Percentiles rank a stretch among this genome's conserved stretches.
phyloP scores from a whole-genome alignment of 2,329 filamentous ascomycete genomes.

The Fusarium multiceps region DNA sequence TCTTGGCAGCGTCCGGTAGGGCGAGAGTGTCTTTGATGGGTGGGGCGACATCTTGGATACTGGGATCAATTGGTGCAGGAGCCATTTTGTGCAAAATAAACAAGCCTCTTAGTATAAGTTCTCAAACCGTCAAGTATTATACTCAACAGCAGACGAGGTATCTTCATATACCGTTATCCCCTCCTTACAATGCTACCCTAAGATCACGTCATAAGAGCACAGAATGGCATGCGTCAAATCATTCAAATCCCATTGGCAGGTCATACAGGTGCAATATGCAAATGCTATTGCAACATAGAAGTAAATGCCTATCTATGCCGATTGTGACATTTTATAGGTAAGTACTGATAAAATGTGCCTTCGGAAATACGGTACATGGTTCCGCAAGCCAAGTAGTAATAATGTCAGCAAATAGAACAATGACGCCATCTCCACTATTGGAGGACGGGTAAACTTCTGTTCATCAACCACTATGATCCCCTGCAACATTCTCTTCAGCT shows the following conservation, averaged over 20 bases:
- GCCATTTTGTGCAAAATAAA: conserved; percentile 50
- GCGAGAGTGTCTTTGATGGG: conserved; percentile 73
- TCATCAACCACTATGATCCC: too few species aligned
- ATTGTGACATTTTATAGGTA: neutral
- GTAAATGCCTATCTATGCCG: neutral
- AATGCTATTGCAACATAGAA: conserved; percentile 26
- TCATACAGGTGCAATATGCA: conserved; percentile 14
- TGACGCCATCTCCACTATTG: neutral
- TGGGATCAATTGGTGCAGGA: conserved; percentile 69
- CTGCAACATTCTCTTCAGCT: neutral
- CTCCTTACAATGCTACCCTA: neutral
- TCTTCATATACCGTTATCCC: conserved; percentile 6
- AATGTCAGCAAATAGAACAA: neutral
- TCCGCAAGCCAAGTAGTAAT: neutral
- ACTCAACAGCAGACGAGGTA: fast-evolving
- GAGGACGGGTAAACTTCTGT: too few species aligned
- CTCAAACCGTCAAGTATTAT: fast-evolving
- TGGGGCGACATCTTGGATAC: conserved; percentile 71
- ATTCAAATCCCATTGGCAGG: neutral
- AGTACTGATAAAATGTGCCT: fast-evolving
- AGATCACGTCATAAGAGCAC: conserved; percentile 23
- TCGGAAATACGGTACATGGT: neutral
- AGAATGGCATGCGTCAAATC: conserved; percentile 4
- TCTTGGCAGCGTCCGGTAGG: conserved; percentile 67
- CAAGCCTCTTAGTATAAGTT: fast-evolving